Base-by-base conservation (phyloP, 2,329 filamentous ascomycete species). In the Fusarium sp. region DNA sequence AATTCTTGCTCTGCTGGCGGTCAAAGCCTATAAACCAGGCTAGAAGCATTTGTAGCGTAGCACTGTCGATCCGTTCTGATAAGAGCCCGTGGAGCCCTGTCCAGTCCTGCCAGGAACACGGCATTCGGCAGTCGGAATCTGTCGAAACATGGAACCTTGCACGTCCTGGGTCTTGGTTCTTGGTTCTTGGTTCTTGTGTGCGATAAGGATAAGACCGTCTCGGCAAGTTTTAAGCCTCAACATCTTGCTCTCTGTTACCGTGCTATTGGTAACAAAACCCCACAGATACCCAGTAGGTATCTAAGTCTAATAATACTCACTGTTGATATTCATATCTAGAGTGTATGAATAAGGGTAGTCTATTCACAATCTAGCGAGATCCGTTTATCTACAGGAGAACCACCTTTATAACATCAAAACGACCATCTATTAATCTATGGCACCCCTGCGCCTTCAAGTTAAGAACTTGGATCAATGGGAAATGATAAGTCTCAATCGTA, bases 121-220 rank as follows among this genome's bases (percentile, higher is more conserved):
- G 54, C 68, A 34, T 67, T 66, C 45, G 67, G 63, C 52, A 70
- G 59, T 67, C 56, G 52, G 62, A 55, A 55, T 62, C 57, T 64
- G 46, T 61, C 42, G 38, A 52, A 40, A 52, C 45, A 57, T 20
- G 50, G 24, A 42, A 53, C 50, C 50, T 53, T 53, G 50, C 9
- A 42, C 34, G 12, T 29, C 34, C 34, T 53, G 49, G 18, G 32
- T 50, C 49, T 51, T 51, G 47, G 22, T 10, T 38, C 32, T 38
- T 32, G 32, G 15, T 11, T 50, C 53, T 38, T 40, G 15, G 11
- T 22, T 27, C 42, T 18, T 46, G 30, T 27, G 29, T 49, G 15
- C 25, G 52, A 67, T 63, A 70, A 44, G 43, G 40, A 44, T 18
- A 32, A n/a, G 14, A 18, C 15, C 15, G 18, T 46, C 24, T 29